Conservation (phyloP, 306 rosid species). For the Myrica gale region DNA sequence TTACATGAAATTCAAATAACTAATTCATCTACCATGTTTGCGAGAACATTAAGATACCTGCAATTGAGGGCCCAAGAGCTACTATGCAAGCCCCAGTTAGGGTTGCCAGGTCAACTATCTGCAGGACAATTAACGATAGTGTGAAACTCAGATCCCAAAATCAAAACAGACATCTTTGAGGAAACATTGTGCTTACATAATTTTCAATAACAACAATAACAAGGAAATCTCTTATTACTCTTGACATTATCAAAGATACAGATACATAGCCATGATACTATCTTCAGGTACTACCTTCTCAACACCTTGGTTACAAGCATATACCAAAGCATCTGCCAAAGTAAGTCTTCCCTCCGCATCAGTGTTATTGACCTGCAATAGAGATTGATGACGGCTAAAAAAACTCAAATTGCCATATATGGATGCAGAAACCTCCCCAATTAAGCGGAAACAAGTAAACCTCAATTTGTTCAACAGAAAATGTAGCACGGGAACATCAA, state of each 20-base stretch:
- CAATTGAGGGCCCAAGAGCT: constrained; percentile 93
- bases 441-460: not conserved
- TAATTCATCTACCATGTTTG: not conserved
- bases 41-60: constrained; percentile 50
- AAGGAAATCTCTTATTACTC: constrained; percentile 5
- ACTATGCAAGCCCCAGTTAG: constrained; percentile 87
- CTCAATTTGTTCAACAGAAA: not conserved
- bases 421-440: not conserved
- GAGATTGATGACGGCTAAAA: constrained; percentile 31
- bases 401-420: constrained; percentile 9
- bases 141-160: constrained; percentile 36
- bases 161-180: constrained; percentile 12
- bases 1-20: not conserved
- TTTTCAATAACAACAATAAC: not conserved
- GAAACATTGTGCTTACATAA: not conserved
- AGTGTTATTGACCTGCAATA: constrained; percentile 85
- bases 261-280: constrained; percentile 20
- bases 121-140: constrained; percentile 32
- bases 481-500: not conserved
- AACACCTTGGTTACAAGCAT: constrained; percentile 97
- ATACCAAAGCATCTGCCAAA: constrained; percentile 90
- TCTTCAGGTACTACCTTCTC: constrained; percentile 61
- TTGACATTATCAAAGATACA: constrained; percentile 11
- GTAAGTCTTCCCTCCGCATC: constrained; percentile 99
- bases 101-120: constrained; percentile 94